These are phyloP conservation scores for Pythium pyrilobum DNA, from an alignment of 352 stramenopile genomes.

Conservation along the genomic window DNA sequence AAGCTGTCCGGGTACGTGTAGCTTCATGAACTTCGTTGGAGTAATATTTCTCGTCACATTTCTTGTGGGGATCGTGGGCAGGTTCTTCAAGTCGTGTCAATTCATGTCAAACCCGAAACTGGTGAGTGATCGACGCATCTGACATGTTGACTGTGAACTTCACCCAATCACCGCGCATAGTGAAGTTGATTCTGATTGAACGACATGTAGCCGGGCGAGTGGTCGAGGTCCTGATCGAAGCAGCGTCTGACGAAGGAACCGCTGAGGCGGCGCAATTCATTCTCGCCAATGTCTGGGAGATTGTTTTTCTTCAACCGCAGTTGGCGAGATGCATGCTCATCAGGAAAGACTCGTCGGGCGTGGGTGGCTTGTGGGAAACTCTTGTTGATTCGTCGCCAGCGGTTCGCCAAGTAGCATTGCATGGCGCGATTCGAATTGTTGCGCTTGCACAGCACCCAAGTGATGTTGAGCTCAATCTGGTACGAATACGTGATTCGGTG, in stretches of 20 bases:
- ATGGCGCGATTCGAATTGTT: neutral
- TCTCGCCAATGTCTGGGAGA: constrained; percentile 16
- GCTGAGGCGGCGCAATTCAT: constrained; percentile 4
- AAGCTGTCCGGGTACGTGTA: constrained; percentile 17
- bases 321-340: neutral
- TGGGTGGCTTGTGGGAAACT: neutral
- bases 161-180: neutral
- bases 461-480: neutral
- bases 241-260: constrained; percentile 4
- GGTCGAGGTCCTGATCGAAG: constrained; percentile 12
- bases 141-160: neutral
- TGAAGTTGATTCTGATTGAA: neutral
- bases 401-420: neutral
- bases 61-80: too few relatives aligned
- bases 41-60: too few relatives aligned
- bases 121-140: constrained; percentile 4
- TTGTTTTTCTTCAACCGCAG: constrained; percentile 9
- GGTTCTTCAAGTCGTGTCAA: neutral
- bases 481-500: neutral
- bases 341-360: neutral
- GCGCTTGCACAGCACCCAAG: neutral
- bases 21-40: too few relatives aligned
- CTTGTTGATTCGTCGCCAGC: neutral
- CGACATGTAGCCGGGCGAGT: neutral
- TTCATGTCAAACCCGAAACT: constrained; percentile 4